These are phyloP conservation scores for Zymoseptoria passerinii DNA, from an alignment of 2,329 filamentous ascomycete genomes.

Conservation along the genomic window DNA sequence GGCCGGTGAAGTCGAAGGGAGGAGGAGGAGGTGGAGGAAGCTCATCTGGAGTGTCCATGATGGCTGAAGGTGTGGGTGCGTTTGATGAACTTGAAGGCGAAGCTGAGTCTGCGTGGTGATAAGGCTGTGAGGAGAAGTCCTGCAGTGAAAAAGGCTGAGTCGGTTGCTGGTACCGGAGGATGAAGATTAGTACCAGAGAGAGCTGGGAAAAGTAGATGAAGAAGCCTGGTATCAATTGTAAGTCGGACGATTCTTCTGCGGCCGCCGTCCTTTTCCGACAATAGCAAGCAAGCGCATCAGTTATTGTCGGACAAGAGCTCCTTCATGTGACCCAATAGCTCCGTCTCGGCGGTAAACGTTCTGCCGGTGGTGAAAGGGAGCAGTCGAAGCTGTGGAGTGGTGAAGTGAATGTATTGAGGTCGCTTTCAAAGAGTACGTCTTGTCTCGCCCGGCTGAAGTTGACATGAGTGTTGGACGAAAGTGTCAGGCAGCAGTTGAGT, in stretches of 20 bases:
- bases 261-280: neutral
- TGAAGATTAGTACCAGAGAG: neutral
- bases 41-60: constrained; percentile 3
- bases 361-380: neutral
- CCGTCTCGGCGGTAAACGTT: neutral
- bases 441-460: neutral
- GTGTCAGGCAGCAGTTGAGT: neutral
- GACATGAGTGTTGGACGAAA: neutral
- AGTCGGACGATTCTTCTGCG: neutral
- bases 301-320: neutral
- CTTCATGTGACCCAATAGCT: neutral
- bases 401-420: neutral
- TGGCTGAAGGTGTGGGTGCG: neutral
- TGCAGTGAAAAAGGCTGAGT: neutral
- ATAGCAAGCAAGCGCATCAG: neutral
- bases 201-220: neutral
- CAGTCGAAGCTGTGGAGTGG: neutral
- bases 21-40: neutral
- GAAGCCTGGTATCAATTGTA: neutral
- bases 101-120: neutral
- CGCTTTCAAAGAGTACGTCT: neutral
- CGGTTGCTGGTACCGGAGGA: neutral
- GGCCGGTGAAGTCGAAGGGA: neutral
- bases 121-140: neutral
- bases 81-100: neutral